phyloP scores from a whole-genome alignment of 208 protist genomes.

The Vickermania spadyakhi region DNA sequence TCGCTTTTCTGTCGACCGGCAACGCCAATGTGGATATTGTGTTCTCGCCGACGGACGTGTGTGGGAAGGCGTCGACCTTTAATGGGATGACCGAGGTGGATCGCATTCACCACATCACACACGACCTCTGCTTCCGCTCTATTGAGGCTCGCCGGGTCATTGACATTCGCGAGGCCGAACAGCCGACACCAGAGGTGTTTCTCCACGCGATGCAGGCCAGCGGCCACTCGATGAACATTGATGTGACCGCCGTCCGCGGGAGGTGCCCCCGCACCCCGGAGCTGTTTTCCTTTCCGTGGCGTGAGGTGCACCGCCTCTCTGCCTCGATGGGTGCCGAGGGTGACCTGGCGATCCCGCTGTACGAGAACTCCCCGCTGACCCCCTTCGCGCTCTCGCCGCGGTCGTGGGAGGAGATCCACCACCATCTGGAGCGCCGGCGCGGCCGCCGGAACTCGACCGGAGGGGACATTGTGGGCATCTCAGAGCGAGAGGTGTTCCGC shows the following conservation, averaged over 20 bases:
- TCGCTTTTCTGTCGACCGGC: slow-evolving; percentile 36
- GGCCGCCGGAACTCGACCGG: neutral
- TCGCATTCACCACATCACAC: slow-evolving; percentile 20
- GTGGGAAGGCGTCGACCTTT: slow-evolving; percentile 22
- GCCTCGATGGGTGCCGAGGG: neutral
- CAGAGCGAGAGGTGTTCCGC: neutral
- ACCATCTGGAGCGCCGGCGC: neutral
- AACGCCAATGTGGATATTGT: slow-evolving; percentile 39
- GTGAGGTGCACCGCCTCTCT: slow-evolving; percentile 11
- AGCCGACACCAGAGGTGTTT: slow-evolving; percentile 8
- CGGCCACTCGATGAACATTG: slow-evolving; percentile 10
- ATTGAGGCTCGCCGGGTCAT: slow-evolving; percentile 32
- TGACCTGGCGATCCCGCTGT: slow-evolving; percentile 46
- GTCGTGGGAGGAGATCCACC: slow-evolving; percentile 1
- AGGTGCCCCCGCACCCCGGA: slow-evolving; percentile 16
- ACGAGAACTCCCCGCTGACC: slow-evolving; percentile 12
- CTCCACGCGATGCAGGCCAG: slow-evolving; percentile 5
- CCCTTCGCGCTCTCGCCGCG: slow-evolving; percentile 6
- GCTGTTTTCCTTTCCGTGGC: slow-evolving; percentile 17
- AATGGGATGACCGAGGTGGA: slow-evolving; percentile 22
- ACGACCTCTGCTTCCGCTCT: slow-evolving; percentile 43
- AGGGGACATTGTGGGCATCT: neutral
- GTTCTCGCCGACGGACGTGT: slow-evolving; percentile 36
- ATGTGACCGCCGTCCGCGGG: slow-evolving; percentile 4
- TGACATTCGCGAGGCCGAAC: slow-evolving; percentile 14